Base-by-base conservation (phyloP, 345 rosid species). In the Moricandia arvensis region DNA sequence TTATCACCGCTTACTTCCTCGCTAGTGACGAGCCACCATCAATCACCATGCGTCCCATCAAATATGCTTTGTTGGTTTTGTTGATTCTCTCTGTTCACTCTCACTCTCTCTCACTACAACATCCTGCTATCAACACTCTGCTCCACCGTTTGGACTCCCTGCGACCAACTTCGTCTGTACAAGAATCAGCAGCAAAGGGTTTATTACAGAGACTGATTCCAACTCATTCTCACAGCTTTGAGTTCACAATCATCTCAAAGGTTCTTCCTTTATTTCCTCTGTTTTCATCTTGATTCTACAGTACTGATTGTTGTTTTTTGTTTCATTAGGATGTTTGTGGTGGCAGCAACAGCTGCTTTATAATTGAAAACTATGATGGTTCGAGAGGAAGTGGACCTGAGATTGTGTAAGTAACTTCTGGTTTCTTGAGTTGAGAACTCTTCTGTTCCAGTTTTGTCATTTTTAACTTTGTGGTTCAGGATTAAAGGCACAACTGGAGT, bases 401-500 rank as follows among this genome's bases (percentile, higher is more conserved):
- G 82, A 88, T 94, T 75, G 75, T 83, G 97, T 91, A 86, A 34
- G 95, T 79, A 8, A 24, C 49, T 12, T 45, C 54, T 75, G 59
- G 18, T 58, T 35, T 72, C 69, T 45, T 57, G 15, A 37, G 58
- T n/a, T 34, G 34, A 24, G 53, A n/a, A n/a, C 16, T 69, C 17
- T 35, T 59, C 58, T 59, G 37, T 78, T 67, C 26, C 13, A 29
- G 0, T 37, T 62, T 51, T 62, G 53, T n/a, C 5, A 27, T 38
- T 64, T 51, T 1, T 5, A 35, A 34, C 43, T 18, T 77, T 65
- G 16, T 65, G 15, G 66, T 69, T 45, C 81, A 94, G 98, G 53
- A 82, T 94, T 63, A 81, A 80, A 82, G 98, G 98, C 51, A 88
- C 93, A 63, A 86, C 95, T 21, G 96, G 87, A 63, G 95, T 94